These are phyloP conservation scores for Phytophthora boehmeriae DNA, from an alignment of 352 stramenopile genomes.

Conservation along the genomic window DNA sequence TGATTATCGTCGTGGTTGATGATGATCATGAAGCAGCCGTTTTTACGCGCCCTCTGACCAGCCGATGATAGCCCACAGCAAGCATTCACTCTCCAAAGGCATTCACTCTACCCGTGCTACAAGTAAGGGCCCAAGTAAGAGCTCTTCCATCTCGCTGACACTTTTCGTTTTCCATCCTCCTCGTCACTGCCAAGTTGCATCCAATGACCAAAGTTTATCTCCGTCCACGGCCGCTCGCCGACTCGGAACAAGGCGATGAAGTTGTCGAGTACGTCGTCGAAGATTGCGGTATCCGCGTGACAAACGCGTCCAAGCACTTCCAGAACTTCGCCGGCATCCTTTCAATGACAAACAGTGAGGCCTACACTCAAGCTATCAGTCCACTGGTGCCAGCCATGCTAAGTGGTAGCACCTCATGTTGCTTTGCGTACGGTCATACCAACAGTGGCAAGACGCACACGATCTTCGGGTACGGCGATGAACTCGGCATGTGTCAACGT, in stretches of 20 bases:
- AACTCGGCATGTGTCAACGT: slow-evolving; percentile 47
- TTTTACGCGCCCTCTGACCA: not conserved
- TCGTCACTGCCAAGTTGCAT: not conserved
- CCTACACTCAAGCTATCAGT: slow-evolving; percentile 36
- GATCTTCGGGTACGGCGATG: slow-evolving; percentile 58
- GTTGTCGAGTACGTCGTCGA: slow-evolving; percentile 25
- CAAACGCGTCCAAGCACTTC: slow-evolving; percentile 31
- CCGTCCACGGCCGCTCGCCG: slow-evolving; percentile 39
- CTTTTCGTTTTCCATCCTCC: not conserved
- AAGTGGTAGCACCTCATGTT: slow-evolving; percentile 47
- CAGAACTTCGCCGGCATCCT: slow-evolving; percentile 41
- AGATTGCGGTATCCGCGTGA: not conserved
- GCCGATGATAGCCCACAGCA: too few species aligned
- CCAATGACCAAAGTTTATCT: slow-evolving; percentile 48
- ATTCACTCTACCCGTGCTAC: too few species aligned
- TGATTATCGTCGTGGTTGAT: too few species aligned
- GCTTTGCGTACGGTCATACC: slow-evolving; percentile 66
- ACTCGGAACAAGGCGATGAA: slow-evolving; percentile 29
- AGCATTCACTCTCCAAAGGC: too few species aligned
- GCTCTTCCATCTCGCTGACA: slow-evolving; percentile 1
- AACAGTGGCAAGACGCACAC: slow-evolving; percentile 71
- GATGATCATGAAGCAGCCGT: not conserved
- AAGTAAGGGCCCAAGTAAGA: not conserved
- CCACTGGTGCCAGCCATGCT: slow-evolving; percentile 35
- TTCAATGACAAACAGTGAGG: slow-evolving; percentile 34